Evolutionary conservation across 2,329 filamentous ascomycete species (phyloP).

Genomic region (Hypoxylon sp.): DNA sequence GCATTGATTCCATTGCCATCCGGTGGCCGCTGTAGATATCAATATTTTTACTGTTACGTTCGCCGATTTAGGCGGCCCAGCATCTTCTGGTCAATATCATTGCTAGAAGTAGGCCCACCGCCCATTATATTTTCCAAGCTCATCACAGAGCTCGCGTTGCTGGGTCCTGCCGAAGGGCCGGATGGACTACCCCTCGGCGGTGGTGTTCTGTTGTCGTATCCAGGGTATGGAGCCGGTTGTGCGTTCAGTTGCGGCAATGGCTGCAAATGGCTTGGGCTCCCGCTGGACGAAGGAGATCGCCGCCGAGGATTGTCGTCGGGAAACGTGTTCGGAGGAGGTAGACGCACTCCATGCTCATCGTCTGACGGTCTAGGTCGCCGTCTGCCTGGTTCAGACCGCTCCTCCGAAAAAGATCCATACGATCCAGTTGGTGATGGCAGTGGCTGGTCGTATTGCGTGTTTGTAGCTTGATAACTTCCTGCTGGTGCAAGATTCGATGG

Average conservation of each 20-base stretch:
- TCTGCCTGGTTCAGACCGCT: conserved; percentile 54
- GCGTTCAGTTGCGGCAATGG: conserved; percentile 56
- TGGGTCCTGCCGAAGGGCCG: conserved; percentile 51
- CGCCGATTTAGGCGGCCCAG: conserved; percentile 65
- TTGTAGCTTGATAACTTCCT: conserved; percentile 40
- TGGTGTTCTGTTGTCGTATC: conserved; percentile 57
- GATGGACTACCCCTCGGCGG: conserved; percentile 61
- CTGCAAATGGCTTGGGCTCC: conserved; percentile 63
- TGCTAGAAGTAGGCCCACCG: conserved; percentile 56
- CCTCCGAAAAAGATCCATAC: conserved; percentile 56
- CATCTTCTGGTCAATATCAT: conserved; percentile 70
- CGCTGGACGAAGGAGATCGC: conserved; percentile 67
- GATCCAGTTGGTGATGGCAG: conserved; percentile 57
- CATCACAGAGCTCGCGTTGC: conserved; percentile 65
- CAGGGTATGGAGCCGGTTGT: conserved; percentile 47
- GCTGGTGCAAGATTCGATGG: conserved; percentile 48
- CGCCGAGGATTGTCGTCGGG: conserved; percentile 65
- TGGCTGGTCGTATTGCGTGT: conserved; percentile 52
- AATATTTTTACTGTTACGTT: conserved; percentile 35
- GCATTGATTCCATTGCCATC: conserved; percentile 31
- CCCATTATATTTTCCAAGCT: conserved; percentile 67
- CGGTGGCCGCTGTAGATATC: conserved; percentile 23
- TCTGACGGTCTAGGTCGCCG: conserved; percentile 57
- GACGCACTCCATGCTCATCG: conserved; percentile 58
- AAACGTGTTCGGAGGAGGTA: conserved; percentile 62